Evolutionary conservation across 78 protist species (phyloP), one percentile per base, ranked within the genome.

Genomic region (Cavenderia fasciculata): DNA sequence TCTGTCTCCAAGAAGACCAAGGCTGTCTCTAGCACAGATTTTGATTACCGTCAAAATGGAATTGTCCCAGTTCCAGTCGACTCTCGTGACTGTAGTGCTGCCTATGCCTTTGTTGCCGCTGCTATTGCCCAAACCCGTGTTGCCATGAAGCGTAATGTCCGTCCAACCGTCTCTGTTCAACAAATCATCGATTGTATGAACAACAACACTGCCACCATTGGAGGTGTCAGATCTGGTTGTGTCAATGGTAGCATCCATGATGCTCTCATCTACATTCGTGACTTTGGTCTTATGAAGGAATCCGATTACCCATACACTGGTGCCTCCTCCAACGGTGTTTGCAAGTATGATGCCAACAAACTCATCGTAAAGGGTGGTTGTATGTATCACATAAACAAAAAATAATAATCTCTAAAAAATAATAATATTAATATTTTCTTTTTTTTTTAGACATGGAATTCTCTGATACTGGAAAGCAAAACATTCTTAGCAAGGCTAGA

Each of bases 11-110:
- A n/a, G n/a, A n/a, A n/a, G n/a, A n/a, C n/a, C n/a, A n/a, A 49
- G 14, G 54, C 54, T 49, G 90, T 82, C 1, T n/a, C n/a, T n/a
- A n/a, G n/a, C n/a, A n/a, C n/a, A 10, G 33, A 25, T 21, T 82
- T 56, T 33, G 90, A 82, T 68, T 82, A 78, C 79, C 65, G 90
- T 68, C 54, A 57, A 41, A 1, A 51, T 25, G 90, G 78, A 68
- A 59, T 82, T 31, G 78, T 82, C 49, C 71, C 66, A 25, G 29
- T 52, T 31, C 90, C 90, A 68, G 68, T 68, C n/a, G 90, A 82
- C 40, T 57, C 78, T 8, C 7, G 33, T 7, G 62, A 69, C 61
- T 82, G 90, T 43, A 51, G 74, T 1, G 56, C 74, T 19, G 73
- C 77, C 36, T 82, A 63, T 69, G 90, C 90, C 1, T 82, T 51